phyloP scores from a whole-genome alignment of 257 asterid species.

The Dorcoceras hygrometricum region DNA sequence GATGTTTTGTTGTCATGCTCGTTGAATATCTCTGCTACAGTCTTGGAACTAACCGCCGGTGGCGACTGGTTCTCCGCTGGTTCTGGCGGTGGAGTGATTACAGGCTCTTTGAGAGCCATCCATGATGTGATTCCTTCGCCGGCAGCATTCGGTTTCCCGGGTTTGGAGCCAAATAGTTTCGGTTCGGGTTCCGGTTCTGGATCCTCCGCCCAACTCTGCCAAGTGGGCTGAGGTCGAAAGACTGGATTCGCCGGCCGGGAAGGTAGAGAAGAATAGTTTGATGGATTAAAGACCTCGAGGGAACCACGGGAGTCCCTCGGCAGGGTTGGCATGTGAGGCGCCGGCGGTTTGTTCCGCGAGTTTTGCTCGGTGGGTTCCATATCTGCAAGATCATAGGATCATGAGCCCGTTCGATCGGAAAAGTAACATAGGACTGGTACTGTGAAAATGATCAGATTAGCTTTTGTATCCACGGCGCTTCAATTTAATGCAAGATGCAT shows the following conservation, averaged over 20 bases:
- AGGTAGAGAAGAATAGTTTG: conserved; percentile 23
- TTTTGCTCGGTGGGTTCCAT: conserved; percentile 45
- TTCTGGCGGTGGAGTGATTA: conserved; percentile 5
- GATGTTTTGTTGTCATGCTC: not conserved
- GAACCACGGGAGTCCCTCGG: conserved; percentile 83
- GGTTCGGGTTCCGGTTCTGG: conserved; percentile 8
- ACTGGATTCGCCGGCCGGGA: conserved; percentile 26
- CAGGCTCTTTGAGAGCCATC: conserved; percentile 48
- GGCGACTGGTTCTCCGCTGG: not conserved
- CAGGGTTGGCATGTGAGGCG: conserved; percentile 41
- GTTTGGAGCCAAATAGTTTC: not conserved
- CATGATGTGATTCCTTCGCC: conserved; percentile 42
- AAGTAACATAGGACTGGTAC: not conserved
- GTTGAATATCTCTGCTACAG: not conserved
- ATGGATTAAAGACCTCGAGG: conserved; percentile 81
- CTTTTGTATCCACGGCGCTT: not conserved
- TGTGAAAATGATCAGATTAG: not conserved
- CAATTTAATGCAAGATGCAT: too few species aligned
- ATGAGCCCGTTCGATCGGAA: not conserved
- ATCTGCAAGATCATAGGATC: conserved; percentile 23
- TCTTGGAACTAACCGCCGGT: not conserved
- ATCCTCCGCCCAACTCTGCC: conserved; percentile 32
- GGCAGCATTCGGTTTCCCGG: conserved; percentile 19
- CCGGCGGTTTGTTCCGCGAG: conserved; percentile 34
- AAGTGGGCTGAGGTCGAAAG: conserved; percentile 37